Conservation (phyloP, 495 filamentous ascomycete species). For the Poronia punctata region DNA sequence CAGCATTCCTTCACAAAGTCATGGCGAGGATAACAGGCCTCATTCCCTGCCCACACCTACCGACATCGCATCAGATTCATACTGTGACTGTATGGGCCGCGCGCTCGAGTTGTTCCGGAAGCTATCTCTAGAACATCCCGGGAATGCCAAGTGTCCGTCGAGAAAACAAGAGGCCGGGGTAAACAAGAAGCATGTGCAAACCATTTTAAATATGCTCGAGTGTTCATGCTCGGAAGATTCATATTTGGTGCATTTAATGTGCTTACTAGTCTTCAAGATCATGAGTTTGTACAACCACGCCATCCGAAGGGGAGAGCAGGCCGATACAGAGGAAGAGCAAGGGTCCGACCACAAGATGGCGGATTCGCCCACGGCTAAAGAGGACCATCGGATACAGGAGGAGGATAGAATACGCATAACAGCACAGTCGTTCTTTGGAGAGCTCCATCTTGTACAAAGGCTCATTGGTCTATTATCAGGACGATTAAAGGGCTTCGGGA, state of each 20-base stretch:
- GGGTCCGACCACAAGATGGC: too few relatives aligned
- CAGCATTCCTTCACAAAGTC: too few relatives aligned
- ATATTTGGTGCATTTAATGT: not conserved
- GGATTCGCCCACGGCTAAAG: too few relatives aligned
- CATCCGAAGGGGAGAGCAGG: too few relatives aligned
- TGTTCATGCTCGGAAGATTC: not conserved
- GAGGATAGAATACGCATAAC: not conserved
- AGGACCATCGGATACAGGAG: too few relatives aligned
- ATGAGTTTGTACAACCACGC: not conserved
- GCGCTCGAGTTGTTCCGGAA: not conserved
- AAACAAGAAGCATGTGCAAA: too few relatives aligned
- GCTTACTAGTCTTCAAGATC: not conserved
- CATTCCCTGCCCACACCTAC: not conserved
- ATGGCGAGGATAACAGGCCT: too few relatives aligned
- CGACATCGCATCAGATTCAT: not conserved
- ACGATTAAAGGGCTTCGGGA: not conserved
- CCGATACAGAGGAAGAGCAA: too few relatives aligned
- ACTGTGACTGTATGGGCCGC: not conserved
- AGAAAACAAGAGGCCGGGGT: too few relatives aligned
- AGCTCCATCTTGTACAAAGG: not conserved
- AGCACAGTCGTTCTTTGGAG: not conserved
- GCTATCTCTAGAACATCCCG: not conserved
- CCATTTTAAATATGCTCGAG: too few relatives aligned
- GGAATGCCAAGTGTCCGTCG: not conserved
- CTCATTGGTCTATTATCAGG: not conserved